phyloP scores from a whole-genome alignment of 352 stramenopile species.

The Phytophthora citricola region DNA sequence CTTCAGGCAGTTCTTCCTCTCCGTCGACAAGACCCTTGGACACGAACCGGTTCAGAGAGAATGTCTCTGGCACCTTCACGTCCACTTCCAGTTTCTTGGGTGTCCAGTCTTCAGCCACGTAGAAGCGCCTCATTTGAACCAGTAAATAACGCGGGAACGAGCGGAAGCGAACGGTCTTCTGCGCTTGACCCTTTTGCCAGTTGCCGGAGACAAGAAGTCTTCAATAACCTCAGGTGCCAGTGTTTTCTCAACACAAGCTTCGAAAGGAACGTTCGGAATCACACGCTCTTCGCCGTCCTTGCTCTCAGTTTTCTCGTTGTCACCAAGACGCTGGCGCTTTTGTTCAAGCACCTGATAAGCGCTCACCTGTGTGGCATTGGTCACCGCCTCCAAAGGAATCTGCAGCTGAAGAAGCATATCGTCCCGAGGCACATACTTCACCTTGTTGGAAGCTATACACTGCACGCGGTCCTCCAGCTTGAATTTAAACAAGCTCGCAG shows the following conservation, averaged over 20 bases:
- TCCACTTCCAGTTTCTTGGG: slow-evolving; percentile 98
- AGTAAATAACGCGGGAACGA: slow-evolving; percentile 98
- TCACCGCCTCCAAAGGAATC: slow-evolving; percentile 89
- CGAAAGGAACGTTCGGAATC: slow-evolving; percentile 93
- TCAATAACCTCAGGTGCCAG: slow-evolving; percentile 92
- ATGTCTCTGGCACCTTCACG: slow-evolving; percentile 94
- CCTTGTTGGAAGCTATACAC: slow-evolving; percentile 75
- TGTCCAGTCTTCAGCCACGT: slow-evolving; percentile 95
- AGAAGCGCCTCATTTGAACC: slow-evolving; percentile 97
- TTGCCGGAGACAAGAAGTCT: slow-evolving; percentile 85
- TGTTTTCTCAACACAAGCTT: slow-evolving; percentile 95
- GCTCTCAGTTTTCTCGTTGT: slow-evolving; percentile 42
- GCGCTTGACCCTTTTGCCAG: slow-evolving; percentile 78
- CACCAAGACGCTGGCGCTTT: slow-evolving; percentile 89
- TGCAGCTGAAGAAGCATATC: slow-evolving; percentile 86
- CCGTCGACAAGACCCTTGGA: slow-evolving; percentile 79
- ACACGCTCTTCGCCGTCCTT: slow-evolving; percentile 75
- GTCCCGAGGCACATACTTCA: slow-evolving; percentile 88
- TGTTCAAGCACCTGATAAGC: slow-evolving; percentile 88
- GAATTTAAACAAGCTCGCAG: slow-evolving; percentile 95
- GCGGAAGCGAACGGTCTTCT: slow-evolving; percentile 89
- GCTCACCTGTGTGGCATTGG: slow-evolving; percentile 85
- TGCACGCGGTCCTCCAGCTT: slow-evolving; percentile 86
- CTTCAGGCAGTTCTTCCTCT: slow-evolving; percentile 91
- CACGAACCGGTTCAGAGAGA: slow-evolving; percentile 88